Evolutionary conservation across 306 rosid species (phyloP), one percentile per base, ranked within the genome.

Genomic region (Acmispon strigosus): DNA sequence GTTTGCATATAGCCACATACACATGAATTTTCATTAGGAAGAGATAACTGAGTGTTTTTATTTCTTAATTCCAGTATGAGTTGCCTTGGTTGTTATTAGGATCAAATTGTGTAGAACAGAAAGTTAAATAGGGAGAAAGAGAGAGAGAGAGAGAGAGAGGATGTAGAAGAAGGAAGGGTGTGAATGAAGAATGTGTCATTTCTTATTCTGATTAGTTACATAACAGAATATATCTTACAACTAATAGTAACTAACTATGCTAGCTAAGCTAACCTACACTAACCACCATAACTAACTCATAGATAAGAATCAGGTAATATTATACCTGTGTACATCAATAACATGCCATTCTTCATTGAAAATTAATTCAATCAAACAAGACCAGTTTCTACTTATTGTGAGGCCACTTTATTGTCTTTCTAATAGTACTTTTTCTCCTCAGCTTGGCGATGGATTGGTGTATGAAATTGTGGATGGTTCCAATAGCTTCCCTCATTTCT

Each of bases 401-500:
- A 41, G 17, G 20, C 10, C 12, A 43, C 34, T 41, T 22, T 43
- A 19, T 39, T 18, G 56, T 65, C 34, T 80, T 20, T 72, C 41
- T 50, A 8, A 37, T 57, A 9, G 52, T 57, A 13, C 48, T 69
- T 47, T 52, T 74, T 62, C 32, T 43, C 18, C 32, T 41, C 85
- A 93, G 98, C 94, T 93, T 60, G 98, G 94, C 2, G 84, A 85
- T 71, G 97, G 96, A 70, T 78, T 93, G 86, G 82, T 90, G 55
- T 90, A 87, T 78, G 98, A 93, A 78, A 47, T 50, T 74, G 94
- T 83, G 57, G 94, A 86, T 50, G 96, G 81, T 61, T 64, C 85
- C 71, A 80, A 87, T 54, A 84, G 85, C 78, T 94, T 90, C 71
- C 98, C 95, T 70, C 97, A 90, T 84, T 89, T 83, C 75, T 94